Base-by-base conservation (phyloP, 1,139 yeast genomes). In the Kurtzmaniella natalensis region DNA sequence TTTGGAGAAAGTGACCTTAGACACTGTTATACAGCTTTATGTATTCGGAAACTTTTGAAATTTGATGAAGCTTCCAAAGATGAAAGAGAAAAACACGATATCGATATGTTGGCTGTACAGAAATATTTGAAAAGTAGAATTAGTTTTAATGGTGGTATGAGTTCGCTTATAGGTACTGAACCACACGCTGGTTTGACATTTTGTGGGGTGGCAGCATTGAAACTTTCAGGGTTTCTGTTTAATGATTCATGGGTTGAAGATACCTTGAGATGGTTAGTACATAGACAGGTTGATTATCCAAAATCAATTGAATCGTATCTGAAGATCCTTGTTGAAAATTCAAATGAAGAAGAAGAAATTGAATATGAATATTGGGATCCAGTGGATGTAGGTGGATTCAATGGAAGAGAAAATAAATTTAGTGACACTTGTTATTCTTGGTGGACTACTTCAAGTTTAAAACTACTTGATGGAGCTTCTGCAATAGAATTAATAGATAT, bases 401-500 rank as follows among this genome's bases (percentile, higher is more conserved):
- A 88, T 55, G 98, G 98, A 0, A 66, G 98, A 33, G 78, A 76
- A 18, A 87, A 88, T 53, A 92, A 92, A 53, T 73, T 71, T 34
- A 82, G 84, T 3, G 98, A 92, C 55, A 84, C 96, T 0, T 92
- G 98, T 59, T 92, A 92, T 55, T 76, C 86, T 7, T 92, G 89
- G 72, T 92, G 98, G 98, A 75, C 78, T 32, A 55, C 78, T 7
- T 94, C 77, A 2, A 66, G 87, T 7, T 59, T 88, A 39, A 52
- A 53, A 2, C 42, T 81, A 31, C 55, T 80, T 22, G 51, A 48
- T 13, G 33, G 36, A 1, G 55, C 42, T 2, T 40, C 38, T 3
- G 46, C 45, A 23, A 46, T 51, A 36, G 40, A 46, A 1, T 51
- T 77, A 13, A 48, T 75, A 1, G 68, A 80, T 37, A 32, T 46